Evolutionary conservation across 768 basidiomycete species (phyloP), one percentile per base, ranked within the genome.

Genomic region (Boletus rubroflammeus): DNA sequence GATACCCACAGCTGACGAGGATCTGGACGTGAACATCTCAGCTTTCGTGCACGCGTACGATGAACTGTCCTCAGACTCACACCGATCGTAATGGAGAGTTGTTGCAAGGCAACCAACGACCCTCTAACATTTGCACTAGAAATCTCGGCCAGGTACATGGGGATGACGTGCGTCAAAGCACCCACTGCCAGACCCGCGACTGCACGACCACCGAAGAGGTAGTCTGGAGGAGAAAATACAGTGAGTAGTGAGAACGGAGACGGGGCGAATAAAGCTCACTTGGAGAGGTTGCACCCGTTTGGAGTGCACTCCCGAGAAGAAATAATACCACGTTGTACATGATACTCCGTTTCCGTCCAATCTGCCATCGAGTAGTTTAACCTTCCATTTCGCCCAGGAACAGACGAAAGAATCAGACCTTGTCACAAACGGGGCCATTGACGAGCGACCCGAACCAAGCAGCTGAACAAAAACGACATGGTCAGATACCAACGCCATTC

Each of bases 121-220:
- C 73, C 73, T 43, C 73, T 71, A 26, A 73, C 54, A 19, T 73
- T 73, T 10, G 70, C 64, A n/a, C 68, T 73, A 2, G 73, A 73
- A 28, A 74, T 74, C 58, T 74, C 73, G 40, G 72, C 73, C 54
- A 73, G 50, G 45, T 74, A 74, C 61, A 73, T 73, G 17, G 62
- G 64, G 23, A 71, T 50, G 35, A 64, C 61, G 17, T 62, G 62
- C 13, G 64, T 65, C 51, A 65, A 36, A 29, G 59, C 59, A 35
- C 66, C 62, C 2, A 62, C 55, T 9, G 59, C 47, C 15, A 58
- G 39, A 32, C 59, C 63, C 3, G 56, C 54, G 15, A 64, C 62
- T 26, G 69, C 62, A 54, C 73, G 58, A 48, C 73, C 54, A 41
- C 62, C 57, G 59, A 69, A 69, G 15, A 69, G 62, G 46, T 67